Base-by-base conservation (phyloP, 352 stramenopile species). In the Globisporangium lucens region DNA sequence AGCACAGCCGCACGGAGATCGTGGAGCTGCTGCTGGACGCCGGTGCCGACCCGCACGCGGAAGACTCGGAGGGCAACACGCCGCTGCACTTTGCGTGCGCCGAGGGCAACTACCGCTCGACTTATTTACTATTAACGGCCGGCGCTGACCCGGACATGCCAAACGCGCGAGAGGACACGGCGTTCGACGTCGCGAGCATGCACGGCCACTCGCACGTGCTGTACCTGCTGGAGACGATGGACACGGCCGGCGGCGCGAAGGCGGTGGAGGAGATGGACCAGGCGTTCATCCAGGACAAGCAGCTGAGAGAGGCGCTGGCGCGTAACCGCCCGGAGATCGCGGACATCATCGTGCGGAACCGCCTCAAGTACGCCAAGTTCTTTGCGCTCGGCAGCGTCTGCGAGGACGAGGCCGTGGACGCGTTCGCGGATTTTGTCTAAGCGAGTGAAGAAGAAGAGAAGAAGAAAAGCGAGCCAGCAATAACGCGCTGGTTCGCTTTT, bases 101-200 rank as follows among this genome's bases (percentile, higher is more conserved):
- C 29, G 79, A 85, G 46, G 88, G 85, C 17, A 87, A 93, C 72
- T 91, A 93, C 71, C 82, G 85, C 49, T 76, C 83, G 10, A 91
- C 83, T 30, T 94, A 93, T 58, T 66, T 94, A 46, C 68, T 95
- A 60, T 66, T 95, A 13, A 93, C 86, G n/a, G 88, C 88, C 9
- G 88, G 88, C 33, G 88, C 85, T 5, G 88, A 95, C 62, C 83
- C 87, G 30, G 83, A 94, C 65, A 93, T 95, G 82, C 88, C 88
- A 27, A 94, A 95, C 68, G 75, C 86, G 27, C 74, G 77, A n/a
- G 79, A 90, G 55, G 73, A 95, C 64, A 93, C 88, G 60, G 81
- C 88, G 12, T 91, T 93, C 60, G 88, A 95, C 56, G 79, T 95
- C 49, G 85, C 85, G 13, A 78, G 84, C 53, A 70, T 70, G 35